phyloP scores from a whole-genome alignment of 768 basidiomycete genomes.

The Leccinum aurantiacum region DNA sequence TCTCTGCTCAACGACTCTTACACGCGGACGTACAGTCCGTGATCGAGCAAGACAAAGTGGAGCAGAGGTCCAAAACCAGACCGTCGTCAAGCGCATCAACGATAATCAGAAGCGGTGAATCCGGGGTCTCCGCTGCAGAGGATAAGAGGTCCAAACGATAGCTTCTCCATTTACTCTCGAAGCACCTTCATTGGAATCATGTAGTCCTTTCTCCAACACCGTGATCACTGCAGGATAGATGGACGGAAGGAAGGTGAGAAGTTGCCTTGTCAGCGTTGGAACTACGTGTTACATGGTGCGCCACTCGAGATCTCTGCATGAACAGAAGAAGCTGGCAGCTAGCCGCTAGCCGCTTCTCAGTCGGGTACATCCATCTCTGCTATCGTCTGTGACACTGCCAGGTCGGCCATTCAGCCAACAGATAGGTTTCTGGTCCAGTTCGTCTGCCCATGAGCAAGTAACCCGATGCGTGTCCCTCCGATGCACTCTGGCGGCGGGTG shows the following conservation, averaged over 20 bases:
- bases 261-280: too few species aligned
- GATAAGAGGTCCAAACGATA: too few species aligned
- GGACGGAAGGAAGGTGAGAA: too few species aligned
- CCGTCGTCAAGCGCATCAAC: too few species aligned
- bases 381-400: slow-evolving; percentile 33
- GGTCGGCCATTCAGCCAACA: slow-evolving; percentile 20
- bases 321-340: slow-evolving; percentile 38
- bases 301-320: slow-evolving; percentile 17
- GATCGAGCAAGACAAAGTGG: slow-evolving; percentile 85
- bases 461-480: slow-evolving; percentile 22
- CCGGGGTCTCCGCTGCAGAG: too few species aligned
- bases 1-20: slow-evolving; percentile 66
- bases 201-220: too few species aligned
- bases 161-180: too few species aligned
- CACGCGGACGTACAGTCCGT: slow-evolving; percentile 84
- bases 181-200: too few species aligned
- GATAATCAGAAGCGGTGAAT: background rate
- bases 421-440: background rate
- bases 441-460: slow-evolving; percentile 20
- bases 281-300: too few species aligned
- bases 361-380: slow-evolving; percentile 24
- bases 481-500: slow-evolving; percentile 23
- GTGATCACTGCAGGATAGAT: too few species aligned
- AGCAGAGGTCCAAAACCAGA: too few species aligned
- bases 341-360: slow-evolving; percentile 19